These are phyloP conservation scores for Blastobotrys attinorum DNA, from an alignment of 805 yeast species.

Conservation along the genomic window DNA sequence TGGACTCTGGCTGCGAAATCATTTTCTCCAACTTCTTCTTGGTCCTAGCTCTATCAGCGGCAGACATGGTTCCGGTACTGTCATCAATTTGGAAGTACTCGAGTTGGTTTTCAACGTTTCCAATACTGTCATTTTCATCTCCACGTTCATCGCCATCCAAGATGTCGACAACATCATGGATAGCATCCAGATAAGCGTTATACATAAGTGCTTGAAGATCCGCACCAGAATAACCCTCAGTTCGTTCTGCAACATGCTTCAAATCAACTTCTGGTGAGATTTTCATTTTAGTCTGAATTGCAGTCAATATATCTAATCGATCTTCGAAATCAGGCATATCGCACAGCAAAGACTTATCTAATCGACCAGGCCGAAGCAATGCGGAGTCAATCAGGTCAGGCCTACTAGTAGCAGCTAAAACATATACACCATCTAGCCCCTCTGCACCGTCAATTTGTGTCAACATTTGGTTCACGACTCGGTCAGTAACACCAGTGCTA, in stretches of 20 bases:
- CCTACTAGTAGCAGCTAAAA: conserved; percentile 90
- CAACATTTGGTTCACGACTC: conserved; percentile 93
- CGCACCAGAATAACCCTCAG: conserved; percentile 87
- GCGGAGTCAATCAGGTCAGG: conserved; percentile 97
- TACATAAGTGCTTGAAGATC: conserved; percentile 89
- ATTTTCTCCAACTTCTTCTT: conserved; percentile 15
- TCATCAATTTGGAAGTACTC: conserved; percentile 7
- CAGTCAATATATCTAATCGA: conserved; percentile 59
- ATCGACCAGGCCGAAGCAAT: conserved; percentile 86
- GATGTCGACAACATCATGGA: conserved; percentile 42
- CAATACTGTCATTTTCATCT: conserved; percentile 12
- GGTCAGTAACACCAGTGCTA: conserved; percentile 94
- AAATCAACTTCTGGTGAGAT: conserved; percentile 46
- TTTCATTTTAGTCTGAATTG: conserved; percentile 51
- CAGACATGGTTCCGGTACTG: not conserved
- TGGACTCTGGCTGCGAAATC: conserved; percentile 1
- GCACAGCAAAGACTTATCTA: conserved; percentile 87
- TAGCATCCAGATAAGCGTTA: conserved; percentile 83
- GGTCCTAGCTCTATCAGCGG: conserved; percentile 12
- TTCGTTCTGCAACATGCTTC: conserved; percentile 43
- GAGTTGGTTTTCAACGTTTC: not conserved
- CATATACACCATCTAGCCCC: conserved; percentile 94
- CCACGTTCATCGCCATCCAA: conserved; percentile 12
- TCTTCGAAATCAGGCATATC: conserved; percentile 72
- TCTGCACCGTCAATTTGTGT: conserved; percentile 99